phyloP scores from a whole-genome alignment of 2,329 filamentous ascomycete genomes.

The Trichoderma semiorbis region DNA sequence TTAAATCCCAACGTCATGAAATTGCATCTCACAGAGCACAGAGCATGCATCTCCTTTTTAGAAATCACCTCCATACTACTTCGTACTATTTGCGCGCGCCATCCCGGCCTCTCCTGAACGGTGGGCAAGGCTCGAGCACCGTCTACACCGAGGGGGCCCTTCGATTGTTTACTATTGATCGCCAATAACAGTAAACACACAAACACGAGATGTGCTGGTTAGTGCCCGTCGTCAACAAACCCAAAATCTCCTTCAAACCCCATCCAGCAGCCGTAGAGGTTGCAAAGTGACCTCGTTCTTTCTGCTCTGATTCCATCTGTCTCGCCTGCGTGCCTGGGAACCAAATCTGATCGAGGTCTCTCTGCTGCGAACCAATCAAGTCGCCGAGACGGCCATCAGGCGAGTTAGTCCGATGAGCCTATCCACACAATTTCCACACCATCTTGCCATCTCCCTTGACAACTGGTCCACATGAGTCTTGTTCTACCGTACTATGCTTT shows the following conservation, averaged over 20 bases:
- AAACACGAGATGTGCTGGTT: background rate
- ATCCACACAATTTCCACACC: conserved; percentile 2
- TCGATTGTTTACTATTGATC: background rate
- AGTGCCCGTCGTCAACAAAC: background rate
- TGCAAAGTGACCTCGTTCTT: background rate
- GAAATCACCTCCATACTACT: background rate
- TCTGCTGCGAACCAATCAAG: background rate
- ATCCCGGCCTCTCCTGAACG: background rate
- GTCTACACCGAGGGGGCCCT: background rate
- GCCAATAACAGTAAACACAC: background rate
- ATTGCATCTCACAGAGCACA: background rate
- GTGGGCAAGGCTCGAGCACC: background rate
- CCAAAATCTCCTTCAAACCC: background rate
- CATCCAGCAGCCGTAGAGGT: background rate
- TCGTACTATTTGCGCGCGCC: background rate
- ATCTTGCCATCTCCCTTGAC: background rate
- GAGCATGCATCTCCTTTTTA: background rate
- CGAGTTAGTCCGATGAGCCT: background rate
- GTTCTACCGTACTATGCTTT: background rate
- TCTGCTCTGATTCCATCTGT: background rate
- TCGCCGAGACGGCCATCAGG: background rate
- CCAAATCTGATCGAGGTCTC: background rate
- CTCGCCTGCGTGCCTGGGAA: background rate
- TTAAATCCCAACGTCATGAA: background rate
- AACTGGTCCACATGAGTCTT: background rate